Conservation (phyloP, 345 rosid species). For the Syzygium aqueum region DNA sequence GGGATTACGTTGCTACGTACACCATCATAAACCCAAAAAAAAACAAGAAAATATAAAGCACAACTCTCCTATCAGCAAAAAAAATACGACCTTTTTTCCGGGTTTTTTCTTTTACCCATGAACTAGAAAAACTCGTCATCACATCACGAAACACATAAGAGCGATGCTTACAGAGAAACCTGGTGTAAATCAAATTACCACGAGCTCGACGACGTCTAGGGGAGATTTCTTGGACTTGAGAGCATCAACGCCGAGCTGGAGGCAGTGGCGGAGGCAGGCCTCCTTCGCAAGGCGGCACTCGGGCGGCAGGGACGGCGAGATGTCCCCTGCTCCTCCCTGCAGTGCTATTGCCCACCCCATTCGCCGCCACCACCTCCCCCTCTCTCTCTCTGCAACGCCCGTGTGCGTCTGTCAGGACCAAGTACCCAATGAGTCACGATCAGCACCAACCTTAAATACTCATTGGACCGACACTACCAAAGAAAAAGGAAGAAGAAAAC, state of each 20-base stretch:
- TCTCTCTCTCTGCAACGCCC: neutral
- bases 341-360: constrained; percentile 96
- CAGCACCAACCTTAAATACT: neutral
- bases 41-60: neutral
- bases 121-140: neutral
- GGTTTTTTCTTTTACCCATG: neutral
- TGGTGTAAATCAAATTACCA: constrained; percentile 31
- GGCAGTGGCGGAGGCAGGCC: constrained; percentile 78
- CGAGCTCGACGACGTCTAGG: constrained; percentile 87
- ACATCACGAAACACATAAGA: neutral
- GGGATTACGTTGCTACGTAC: neutral
- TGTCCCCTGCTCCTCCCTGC: constrained; percentile 91
- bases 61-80: neutral
- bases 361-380: neutral
- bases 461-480: neutral
- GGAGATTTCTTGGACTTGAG: constrained; percentile 58
- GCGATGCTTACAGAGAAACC: neutral
- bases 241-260: constrained; percentile 66
- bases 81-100: neutral
- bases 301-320: constrained; percentile 32
- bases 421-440: neutral
- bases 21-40: neutral
- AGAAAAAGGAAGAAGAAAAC: neutral
- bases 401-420: neutral
- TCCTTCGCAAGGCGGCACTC: constrained; percentile 75